These are phyloP conservation scores for Pseudogymnoascus sp. DNA, from an alignment of 2,329 filamentous ascomycete species.

Conservation along the genomic window DNA sequence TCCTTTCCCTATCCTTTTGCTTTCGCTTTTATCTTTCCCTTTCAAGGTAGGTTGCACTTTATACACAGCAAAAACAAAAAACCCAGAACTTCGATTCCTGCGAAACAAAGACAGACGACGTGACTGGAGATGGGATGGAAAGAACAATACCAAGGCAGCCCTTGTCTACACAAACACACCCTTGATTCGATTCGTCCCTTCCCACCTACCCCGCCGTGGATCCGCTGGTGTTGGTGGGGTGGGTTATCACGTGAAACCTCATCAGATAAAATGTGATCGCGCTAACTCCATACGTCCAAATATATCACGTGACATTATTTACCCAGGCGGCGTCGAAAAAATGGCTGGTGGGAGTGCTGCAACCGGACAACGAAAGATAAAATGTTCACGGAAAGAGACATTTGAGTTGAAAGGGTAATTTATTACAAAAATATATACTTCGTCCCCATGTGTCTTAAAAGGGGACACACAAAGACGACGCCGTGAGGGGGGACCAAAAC, in stretches of 20 bases:
- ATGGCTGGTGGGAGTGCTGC: neutral
- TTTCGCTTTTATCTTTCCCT: neutral
- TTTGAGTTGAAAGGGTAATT: neutral
- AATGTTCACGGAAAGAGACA: too few species aligned
- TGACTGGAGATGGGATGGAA: neutral
- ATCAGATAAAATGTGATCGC: neutral
- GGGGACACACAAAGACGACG: neutral
- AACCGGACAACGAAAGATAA: too few species aligned
- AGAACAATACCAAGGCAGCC: neutral
- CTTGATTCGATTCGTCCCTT: too few species aligned
- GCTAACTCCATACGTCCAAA: neutral
- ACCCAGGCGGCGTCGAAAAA: neutral
- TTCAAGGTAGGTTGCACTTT: neutral
- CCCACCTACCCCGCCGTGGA: neutral
- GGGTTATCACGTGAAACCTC: neutral
- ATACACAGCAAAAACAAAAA: neutral
- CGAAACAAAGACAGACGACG: neutral
- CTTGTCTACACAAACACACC: too few species aligned
- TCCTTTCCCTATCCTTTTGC: neutral
- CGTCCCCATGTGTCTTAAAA: neutral
- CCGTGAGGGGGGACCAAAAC: neutral
- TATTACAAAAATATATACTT: neutral
- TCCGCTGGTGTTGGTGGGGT: neutral
- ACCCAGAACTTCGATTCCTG: neutral
- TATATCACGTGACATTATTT: too few species aligned